Evolutionary conservation across 2,329 filamentous ascomycete species (phyloP).

Genomic region (Teratosphaeriaceae sp.): DNA sequence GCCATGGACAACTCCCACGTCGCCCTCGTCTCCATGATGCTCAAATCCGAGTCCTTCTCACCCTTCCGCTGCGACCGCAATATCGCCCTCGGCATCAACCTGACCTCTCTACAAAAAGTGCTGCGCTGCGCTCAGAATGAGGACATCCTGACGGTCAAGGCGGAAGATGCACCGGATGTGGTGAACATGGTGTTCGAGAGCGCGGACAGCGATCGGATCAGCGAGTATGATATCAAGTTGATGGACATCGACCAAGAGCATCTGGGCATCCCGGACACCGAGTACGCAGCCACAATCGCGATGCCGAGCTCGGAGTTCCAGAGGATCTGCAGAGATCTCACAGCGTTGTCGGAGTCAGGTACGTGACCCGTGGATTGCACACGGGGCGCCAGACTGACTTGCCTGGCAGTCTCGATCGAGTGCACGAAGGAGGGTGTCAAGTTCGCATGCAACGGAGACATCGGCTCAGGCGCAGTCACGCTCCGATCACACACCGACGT

Average conservation of each 20-base stretch:
- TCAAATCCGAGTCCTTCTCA: slow-evolving; percentile 89
- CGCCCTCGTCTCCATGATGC: slow-evolving; percentile 96
- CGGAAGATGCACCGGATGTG: slow-evolving; percentile 91
- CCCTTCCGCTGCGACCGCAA: slow-evolving; percentile 98
- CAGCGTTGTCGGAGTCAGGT: slow-evolving; percentile 93
- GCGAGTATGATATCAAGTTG: slow-evolving; percentile 99
- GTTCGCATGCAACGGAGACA: slow-evolving; percentile 89
- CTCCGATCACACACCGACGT: slow-evolving; percentile 82
- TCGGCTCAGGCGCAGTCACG: slow-evolving; percentile 89
- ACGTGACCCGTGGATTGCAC: slow-evolving; percentile 32
- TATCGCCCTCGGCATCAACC: slow-evolving; percentile 95
- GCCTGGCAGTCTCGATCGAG: slow-evolving; percentile 76
- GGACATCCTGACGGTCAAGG: slow-evolving; percentile 93
- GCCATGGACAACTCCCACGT: slow-evolving; percentile 99
- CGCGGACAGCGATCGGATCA: slow-evolving; percentile 77
- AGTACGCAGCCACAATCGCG: slow-evolving; percentile 84
- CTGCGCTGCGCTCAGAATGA: slow-evolving; percentile 90
- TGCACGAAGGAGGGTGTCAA: slow-evolving; percentile 96
- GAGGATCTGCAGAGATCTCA: slow-evolving; percentile 88
- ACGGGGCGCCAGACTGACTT: not conserved
- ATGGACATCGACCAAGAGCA: slow-evolving; percentile 99
- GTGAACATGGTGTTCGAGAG: slow-evolving; percentile 96
- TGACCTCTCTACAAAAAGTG: slow-evolving; percentile 94
- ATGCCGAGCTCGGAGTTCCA: slow-evolving; percentile 90
- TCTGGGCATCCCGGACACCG: slow-evolving; percentile 96